Evolutionary conservation across 1,284 basidiomycete species (phyloP), one percentile per base, ranked within the genome.

Genomic region (Papiliotrema flavescens): DNA sequence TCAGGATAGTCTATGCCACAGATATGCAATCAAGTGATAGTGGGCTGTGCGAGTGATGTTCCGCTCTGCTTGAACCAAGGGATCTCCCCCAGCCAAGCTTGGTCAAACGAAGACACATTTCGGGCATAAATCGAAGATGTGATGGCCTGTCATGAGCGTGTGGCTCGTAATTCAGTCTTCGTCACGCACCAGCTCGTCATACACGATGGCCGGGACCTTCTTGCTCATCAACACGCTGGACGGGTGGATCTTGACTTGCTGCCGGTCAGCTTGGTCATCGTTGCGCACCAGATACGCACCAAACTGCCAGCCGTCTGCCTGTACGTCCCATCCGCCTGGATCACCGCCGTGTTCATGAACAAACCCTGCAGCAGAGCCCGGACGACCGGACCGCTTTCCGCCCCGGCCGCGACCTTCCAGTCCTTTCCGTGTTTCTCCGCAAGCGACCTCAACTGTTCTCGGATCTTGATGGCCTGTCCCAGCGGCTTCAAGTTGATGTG

Each of bases 161-260:
- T 17, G 5, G 3, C 14, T 13, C 49, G 3, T 7, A 9, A 22
- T 41, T 24, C 43, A 35, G 41, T 17, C 1, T 19, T 19, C 9
- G 41, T 19, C 17, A 80, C 88, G 64, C 60, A 94, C 92, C 65
- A 96, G 78, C 71, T 96, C 93, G 70, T 94, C 87, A 68, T 89
- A 97, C 45, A 96, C 81, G 54, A 97, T 90, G 5, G 86, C 89
- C 0, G 86, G 84, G 0, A 85, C 83, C 69, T 88, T 90, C 67
- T 87, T 89, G 57, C 88, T 85, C 58, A 82, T 83, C 57, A 96
- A 70, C 2, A 84, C 82, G 20, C 90, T 93, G 23, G 86, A 83
- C 0, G 93, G 93, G 70, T 96, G 90, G 35, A 97, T 88, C 73
- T 93, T 94, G 59, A 96, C 81, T 24, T 82, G 76, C 88, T 90